Evolutionary conservation across 2,329 filamentous ascomycete genomes (phyloP), one percentile per base, ranked within the genome.

Genomic region (Diaporthe caulivora): DNA sequence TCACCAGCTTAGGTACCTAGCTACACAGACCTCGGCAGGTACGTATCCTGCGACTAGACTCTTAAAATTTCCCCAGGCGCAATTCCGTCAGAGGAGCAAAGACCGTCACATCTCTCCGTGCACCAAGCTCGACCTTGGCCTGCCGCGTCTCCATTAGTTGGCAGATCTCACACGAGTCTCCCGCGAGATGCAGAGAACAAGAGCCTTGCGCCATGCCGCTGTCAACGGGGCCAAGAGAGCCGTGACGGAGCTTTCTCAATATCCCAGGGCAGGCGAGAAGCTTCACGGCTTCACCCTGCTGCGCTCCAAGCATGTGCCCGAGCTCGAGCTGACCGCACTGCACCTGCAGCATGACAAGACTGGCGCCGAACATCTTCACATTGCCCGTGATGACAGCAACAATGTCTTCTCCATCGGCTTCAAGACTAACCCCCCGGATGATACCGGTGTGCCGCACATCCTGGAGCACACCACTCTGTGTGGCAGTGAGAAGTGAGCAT

Each of bases 391-490:
- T 73, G 97, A 99, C 81, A 93, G 93, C 86, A 99, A 99, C 86
- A 99, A 99, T 94, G 97, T 98, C 81, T 99, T 99, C 85, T 97
- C 95, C 49, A 97, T 99, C 80, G 97, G 95, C 69, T 99, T 99
- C 91, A 98, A 98, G 90, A 99, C 97, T 31, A 98, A 98, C 81
- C 97, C 97, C 24, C 95, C 95, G 11, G 95, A 99, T 84, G 95
- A 97, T 80, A 98, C 97, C 0, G 97, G 97, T 67, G 92, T 99
- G 55, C 97, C 97, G 24, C 97, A 99, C 84, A 98, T 99, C 78
- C 88, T 99, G 72, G 97, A 99, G 86, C 97, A 99, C 85, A 98
- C 97, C 26, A 98, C 97, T 1, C 86, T 99, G 55, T 99, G 97
- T 80, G 97, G 97, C 29, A 98, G 96, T 81, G 88, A 97, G 82